Conservation (phyloP, 2,329 filamentous ascomycete species). For the Calonectria leucothoes region DNA sequence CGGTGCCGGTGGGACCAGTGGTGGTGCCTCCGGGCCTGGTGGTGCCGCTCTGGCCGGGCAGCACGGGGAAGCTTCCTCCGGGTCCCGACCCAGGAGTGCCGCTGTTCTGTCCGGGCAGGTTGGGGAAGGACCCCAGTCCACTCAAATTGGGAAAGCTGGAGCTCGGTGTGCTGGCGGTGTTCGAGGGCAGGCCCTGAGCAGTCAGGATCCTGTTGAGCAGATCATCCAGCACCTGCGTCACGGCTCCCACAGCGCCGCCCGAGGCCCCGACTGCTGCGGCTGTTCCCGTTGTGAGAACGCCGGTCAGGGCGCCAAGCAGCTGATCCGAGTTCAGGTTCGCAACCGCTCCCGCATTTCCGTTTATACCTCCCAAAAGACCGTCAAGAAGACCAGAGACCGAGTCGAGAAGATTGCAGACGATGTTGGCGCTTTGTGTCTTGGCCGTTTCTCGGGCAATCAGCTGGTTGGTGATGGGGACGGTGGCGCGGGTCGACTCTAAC, state of each 20-base stretch:
- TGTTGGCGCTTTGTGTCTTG: not conserved
- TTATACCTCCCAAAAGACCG: slow-evolving; percentile 2
- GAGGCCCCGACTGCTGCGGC: not conserved
- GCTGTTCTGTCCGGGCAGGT: not conserved
- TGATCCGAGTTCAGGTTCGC: not conserved
- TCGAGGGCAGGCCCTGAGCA: not conserved
- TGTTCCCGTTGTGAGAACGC: not conserved
- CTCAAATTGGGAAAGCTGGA: not conserved
- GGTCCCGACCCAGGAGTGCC: not conserved
- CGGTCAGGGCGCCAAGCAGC: slow-evolving; percentile 4
- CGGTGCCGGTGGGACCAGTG: not conserved
- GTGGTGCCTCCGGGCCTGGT: not conserved
- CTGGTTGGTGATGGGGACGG: not conserved
- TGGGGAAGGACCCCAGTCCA: not conserved
- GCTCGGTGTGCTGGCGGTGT: not conserved
- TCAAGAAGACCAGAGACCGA: not conserved
- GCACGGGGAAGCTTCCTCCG: not conserved
- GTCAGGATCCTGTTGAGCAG: not conserved
- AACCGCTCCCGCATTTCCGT: not conserved
- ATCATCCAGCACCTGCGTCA: not conserved
- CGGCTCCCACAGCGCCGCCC: not conserved
- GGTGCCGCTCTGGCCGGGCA: not conserved
- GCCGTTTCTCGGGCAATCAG: not conserved
- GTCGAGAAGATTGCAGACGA: slow-evolving; percentile 6
- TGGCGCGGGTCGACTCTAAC: not conserved